These are phyloP conservation scores for Coemansia sp. DNA, from an alignment of 371 early-diverging fungal genomes.

Conservation along the genomic window DNA sequence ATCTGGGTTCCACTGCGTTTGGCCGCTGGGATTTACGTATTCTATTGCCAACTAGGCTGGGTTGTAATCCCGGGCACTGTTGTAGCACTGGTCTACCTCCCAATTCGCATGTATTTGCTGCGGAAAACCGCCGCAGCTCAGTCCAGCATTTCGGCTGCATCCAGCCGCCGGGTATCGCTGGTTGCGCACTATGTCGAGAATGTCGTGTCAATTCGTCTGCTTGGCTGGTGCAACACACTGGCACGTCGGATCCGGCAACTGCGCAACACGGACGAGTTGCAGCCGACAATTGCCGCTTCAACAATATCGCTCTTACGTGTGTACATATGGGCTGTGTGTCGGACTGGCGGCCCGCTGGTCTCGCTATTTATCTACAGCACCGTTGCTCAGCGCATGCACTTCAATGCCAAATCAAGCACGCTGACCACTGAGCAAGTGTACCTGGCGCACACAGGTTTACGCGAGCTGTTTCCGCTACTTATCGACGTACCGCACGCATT, in stretches of 20 bases:
- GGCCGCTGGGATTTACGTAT: slow-evolving; percentile 16
- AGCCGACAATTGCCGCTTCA: neutral
- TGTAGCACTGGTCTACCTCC: slow-evolving; percentile 20
- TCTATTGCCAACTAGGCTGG: slow-evolving; percentile 45
- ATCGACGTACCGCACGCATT: slow-evolving; percentile 38
- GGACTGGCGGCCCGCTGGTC: slow-evolving; percentile 30
- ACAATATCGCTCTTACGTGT: slow-evolving; percentile 3
- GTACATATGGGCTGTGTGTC: slow-evolving; percentile 11
- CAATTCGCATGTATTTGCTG: slow-evolving; percentile 22
- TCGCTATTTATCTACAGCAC: slow-evolving; percentile 36
- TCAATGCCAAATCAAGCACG: neutral
- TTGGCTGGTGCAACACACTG: slow-evolving; percentile 20
- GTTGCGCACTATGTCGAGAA: slow-evolving; percentile 21
- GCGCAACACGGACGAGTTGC: slow-evolving; percentile 12
- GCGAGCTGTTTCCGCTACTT: slow-evolving; percentile 35
- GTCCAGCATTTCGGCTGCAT: neutral
- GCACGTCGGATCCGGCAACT: slow-evolving; percentile 3
- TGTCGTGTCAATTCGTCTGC: slow-evolving; percentile 31
- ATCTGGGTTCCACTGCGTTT: slow-evolving; percentile 36
- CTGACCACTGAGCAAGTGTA: slow-evolving; percentile 30
- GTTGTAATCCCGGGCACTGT: slow-evolving; percentile 22
- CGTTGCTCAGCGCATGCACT: too few species aligned
- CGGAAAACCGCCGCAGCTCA: neutral
- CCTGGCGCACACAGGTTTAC: slow-evolving; percentile 32
- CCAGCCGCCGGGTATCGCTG: slow-evolving; percentile 4